These are phyloP conservation scores for Metschnikowia bowlesiae DNA, from an alignment of 805 yeast species.

Conservation along the genomic window DNA sequence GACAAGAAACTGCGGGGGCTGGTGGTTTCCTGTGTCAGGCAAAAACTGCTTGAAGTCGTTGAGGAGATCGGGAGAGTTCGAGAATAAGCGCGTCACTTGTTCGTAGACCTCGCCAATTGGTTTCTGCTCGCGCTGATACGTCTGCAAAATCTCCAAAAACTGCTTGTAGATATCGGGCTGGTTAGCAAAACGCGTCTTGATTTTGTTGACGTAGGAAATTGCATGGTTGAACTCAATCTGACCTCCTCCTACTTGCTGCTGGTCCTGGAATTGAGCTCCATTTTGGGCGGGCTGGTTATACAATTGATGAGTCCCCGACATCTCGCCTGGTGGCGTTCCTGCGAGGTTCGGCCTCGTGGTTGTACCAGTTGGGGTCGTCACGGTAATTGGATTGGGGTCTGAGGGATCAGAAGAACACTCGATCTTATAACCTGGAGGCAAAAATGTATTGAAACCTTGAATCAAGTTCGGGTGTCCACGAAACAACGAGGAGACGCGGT, in stretches of 20 bases:
- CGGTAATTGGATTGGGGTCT: slow-evolving; percentile 89
- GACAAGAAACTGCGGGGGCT: slow-evolving; percentile 19
- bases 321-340: slow-evolving; percentile 7
- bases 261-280: slow-evolving; percentile 12
- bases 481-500: slow-evolving; percentile 85
- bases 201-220: slow-evolving; percentile 91
- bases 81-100: slow-evolving; percentile 84
- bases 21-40: slow-evolving; percentile 68
- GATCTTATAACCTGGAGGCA: slow-evolving; percentile 94
- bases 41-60: slow-evolving; percentile 94
- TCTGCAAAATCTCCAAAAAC: slow-evolving; percentile 90
- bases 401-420: slow-evolving; percentile 86
- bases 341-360: slow-evolving; percentile 55
- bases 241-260: slow-evolving; percentile 38
- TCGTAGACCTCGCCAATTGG: slow-evolving; percentile 94
- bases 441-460: slow-evolving; percentile 95
- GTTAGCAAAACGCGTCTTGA: slow-evolving; percentile 85
- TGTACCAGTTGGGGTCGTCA: slow-evolving; percentile 93
- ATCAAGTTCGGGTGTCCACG: slow-evolving; percentile 90
- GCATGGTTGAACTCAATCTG: slow-evolving; percentile 98
- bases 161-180: slow-evolving; percentile 96
- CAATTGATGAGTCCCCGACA: slow-evolving; percentile 10
- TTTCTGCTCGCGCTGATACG: slow-evolving; percentile 93
- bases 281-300: neutral
- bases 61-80: slow-evolving; percentile 88